These are phyloP conservation scores for Rhodotorula sp. DNA, from an alignment of 1,284 basidiomycete species.

Conservation along the genomic window DNA sequence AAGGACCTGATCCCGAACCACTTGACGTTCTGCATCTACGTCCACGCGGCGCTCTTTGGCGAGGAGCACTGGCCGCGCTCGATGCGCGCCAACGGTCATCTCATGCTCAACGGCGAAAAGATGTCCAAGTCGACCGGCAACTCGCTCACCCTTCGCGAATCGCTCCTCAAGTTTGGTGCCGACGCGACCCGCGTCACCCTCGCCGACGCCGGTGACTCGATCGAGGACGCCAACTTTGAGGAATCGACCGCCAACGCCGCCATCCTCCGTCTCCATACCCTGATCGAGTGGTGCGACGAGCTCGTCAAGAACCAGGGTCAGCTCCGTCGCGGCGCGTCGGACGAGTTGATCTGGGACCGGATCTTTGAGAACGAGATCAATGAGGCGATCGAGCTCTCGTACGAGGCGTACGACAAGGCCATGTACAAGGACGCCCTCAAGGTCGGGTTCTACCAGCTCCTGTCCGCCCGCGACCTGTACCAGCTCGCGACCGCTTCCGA, in stretches of 20 bases:
- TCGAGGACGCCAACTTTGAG: slow-evolving; percentile 98
- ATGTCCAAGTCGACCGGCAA: slow-evolving; percentile 98
- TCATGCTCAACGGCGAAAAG: slow-evolving; percentile 98
- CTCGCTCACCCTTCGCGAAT: slow-evolving; percentile 72
- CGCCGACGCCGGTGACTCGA: slow-evolving; percentile 95
- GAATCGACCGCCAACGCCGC: slow-evolving; percentile 98
- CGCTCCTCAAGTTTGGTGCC: slow-evolving; percentile 82
- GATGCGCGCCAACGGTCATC: slow-evolving; percentile 92
- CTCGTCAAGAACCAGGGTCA: slow-evolving; percentile 34
- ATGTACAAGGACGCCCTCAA: slow-evolving; percentile 96
- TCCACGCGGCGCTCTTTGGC: slow-evolving; percentile 90
- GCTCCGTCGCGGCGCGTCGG: slow-evolving; percentile 70
- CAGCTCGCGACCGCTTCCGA: slow-evolving; percentile 75
- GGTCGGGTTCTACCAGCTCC: slow-evolving; percentile 93
- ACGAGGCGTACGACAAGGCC: slow-evolving; percentile 75
- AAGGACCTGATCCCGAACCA: slow-evolving; percentile 98
- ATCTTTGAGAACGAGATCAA: slow-evolving; percentile 93
- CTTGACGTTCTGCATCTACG: slow-evolving; percentile 91
- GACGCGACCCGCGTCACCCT: slow-evolving; percentile 88
- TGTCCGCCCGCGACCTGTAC: slow-evolving; percentile 92
- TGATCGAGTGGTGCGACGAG: slow-evolving; percentile 81
- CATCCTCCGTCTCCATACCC: slow-evolving; percentile 88
- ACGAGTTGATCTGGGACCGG: slow-evolving; percentile 58
- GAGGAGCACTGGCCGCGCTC: slow-evolving; percentile 89
- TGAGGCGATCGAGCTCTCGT: slow-evolving; percentile 73